Evolutionary conservation across 805 yeast species (phyloP), one percentile per base, ranked within the genome.

Genomic region (Candida insectorum): DNA sequence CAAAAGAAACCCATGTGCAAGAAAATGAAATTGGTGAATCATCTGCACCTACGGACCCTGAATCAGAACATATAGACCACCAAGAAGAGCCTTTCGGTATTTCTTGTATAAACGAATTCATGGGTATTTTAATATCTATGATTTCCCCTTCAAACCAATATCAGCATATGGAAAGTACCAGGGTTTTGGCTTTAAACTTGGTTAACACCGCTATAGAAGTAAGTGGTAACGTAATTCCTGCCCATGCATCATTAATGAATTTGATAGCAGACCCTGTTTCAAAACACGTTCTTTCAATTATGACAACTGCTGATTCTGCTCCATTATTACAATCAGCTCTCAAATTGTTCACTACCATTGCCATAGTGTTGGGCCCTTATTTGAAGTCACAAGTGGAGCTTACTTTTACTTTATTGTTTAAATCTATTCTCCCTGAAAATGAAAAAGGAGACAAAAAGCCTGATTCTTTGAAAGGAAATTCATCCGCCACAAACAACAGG

Each of bases 121-220:
- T 88, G 44, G 79, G 81, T 9, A 79, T 86, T 23, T 68, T 91
- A 25, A 74, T 87, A 10, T 82, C 93, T 1, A 77, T 89, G 57
- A 69, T 89, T 21, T 79, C 93, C 8, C 94, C 96, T 0, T 77
- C 81, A 22, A 84, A 86, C 48, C 86, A 83, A 51, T 76, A 77
- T 48, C 87, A 85, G 48, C 93, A 87, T 49, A 85, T 91, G 41
- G 96, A 91, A 54, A 73, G 86, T 17, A 81, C 96, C 0, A 75
- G 95, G 36, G 81, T 85, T 10, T 78, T 91, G 61, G 93, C 96
- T 0, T 60, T 93, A 23, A 73, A 81, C 18, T 71, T 91, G 25
- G 68, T 93, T 25, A 80, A 79, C 34, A 80, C 82, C 0, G 83
- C 94, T 1, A 70, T 93, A 30, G 97, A 93, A 57, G 80, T 85